Base-by-base conservation (phyloP, 1,284 basidiomycete species). In the Butyriboletus appendiculatus region DNA sequence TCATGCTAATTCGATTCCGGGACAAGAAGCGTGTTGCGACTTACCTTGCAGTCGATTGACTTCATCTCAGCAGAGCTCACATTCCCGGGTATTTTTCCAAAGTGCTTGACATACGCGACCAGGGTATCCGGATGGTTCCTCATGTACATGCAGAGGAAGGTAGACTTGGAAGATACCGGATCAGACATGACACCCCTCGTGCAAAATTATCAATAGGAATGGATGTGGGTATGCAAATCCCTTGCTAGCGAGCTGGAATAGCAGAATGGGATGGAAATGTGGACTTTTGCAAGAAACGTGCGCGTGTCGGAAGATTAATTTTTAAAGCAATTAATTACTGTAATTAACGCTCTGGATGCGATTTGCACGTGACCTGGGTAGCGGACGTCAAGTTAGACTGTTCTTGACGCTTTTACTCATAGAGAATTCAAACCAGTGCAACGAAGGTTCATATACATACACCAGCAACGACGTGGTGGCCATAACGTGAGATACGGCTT, bases 81-180 rank as follows among this genome's bases (percentile, higher is more conserved):
- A 18, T 65, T 57, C 30, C 71, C 71, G 35, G 81, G 79, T 14
- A 90, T 77, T 59, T 86, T 83, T 11, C 87, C 90, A 66, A 78
- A 88, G 76, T 86, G 81, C 59, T 84, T 87, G 39, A 86, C 87
- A 61, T 89, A 91, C 9, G 85, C 86, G 35, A 91, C 86, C 57
- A 92, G 75, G 1, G 89, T 91, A 65, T 92, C 89, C 1, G 87
- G 86, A 64, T 92, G 89, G 56, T 76, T 83, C 34, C 81, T 85
- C 90, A 92, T 92, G 75, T 92, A 92, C 81, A 84, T 88, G 70
- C 82, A 82, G 38, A 92, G 77, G 65, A 91, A 92, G 1, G 75
- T 75, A 28, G 88, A 90, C 62, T 88, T 89, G 22, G 82, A 82
- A 24, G 86, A 85, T 3, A 92, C 87, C 10, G 87, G 80, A 65